Conservation (phyloP, 2,329 filamentous ascomycete species). For the Sporothrix luriei region DNA sequence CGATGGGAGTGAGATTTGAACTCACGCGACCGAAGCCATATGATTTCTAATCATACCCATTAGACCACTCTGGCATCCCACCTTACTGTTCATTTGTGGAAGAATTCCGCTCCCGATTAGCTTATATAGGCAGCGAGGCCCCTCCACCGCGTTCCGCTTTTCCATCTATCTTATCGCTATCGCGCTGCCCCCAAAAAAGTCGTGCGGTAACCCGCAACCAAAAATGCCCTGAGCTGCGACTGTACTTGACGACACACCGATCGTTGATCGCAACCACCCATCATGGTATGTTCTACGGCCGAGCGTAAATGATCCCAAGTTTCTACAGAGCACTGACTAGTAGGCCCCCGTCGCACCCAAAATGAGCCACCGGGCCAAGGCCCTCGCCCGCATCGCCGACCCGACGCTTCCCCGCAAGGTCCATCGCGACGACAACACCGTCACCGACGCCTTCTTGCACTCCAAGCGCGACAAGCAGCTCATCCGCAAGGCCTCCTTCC, state of each 20-base stretch:
- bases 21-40: conserved; percentile 37
- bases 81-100: conserved; percentile 17
- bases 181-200: background rate
- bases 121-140: background rate
- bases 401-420: conserved; percentile 56
- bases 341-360: conserved; percentile 33
- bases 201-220: conserved; percentile 10
- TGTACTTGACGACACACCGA: background rate
- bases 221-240: background rate
- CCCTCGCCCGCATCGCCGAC: conserved; percentile 55
- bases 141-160: background rate
- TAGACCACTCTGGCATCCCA: conserved; percentile 36
- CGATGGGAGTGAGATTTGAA: conserved; percentile 37
- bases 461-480: conserved; percentile 81
- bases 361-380: conserved; percentile 49
- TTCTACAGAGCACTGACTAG: background rate
- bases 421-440: conserved; percentile 55
- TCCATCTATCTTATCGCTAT: conserved; percentile 1
- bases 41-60: conserved; percentile 37
- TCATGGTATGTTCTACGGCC: conserved; percentile 8
- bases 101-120: background rate
- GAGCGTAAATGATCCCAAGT: too few relatives aligned
- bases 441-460: conserved; percentile 63
- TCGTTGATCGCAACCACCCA: background rate
- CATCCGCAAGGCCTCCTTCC: conserved; percentile 78